Conservation (phyloP, 768 basidiomycete genomes). For the Lentinula raphanica region DNA sequence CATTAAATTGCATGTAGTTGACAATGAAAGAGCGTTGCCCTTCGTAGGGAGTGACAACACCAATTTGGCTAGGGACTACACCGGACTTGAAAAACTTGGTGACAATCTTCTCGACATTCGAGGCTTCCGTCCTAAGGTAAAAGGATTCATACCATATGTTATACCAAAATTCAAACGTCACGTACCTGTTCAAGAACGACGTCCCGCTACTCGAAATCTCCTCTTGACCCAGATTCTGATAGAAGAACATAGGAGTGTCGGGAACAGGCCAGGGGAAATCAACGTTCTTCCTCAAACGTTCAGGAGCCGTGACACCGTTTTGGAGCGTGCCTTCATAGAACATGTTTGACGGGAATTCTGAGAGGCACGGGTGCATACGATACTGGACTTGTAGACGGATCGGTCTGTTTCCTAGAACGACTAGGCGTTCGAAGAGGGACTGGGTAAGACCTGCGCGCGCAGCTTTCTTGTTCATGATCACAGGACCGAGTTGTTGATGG, state of each 20-base stretch:
- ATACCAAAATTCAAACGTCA: background rate
- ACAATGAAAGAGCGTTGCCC: slow-evolving; percentile 98
- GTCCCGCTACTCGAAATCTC: slow-evolving; percentile 99
- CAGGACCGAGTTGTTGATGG: slow-evolving; percentile 96
- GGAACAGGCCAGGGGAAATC: slow-evolving; percentile 99
- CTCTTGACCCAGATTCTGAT: slow-evolving; percentile 98
- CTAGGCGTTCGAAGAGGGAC: slow-evolving; percentile 95
- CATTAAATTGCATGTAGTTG: slow-evolving; percentile 99
- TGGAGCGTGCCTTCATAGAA: slow-evolving; percentile 99
- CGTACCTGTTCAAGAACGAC: slow-evolving; percentile 89
- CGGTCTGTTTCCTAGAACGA: slow-evolving; percentile 90
- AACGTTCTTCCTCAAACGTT: slow-evolving; percentile 94
- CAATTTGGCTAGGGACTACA: slow-evolving; percentile 91
- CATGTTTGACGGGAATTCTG: slow-evolving; percentile 99
- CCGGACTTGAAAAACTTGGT: slow-evolving; percentile 99
- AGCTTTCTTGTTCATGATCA: slow-evolving; percentile 99
- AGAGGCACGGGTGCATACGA: slow-evolving; percentile 99
- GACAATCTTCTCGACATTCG: slow-evolving; percentile 99
- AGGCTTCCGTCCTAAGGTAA: slow-evolving; percentile 80
- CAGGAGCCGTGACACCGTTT: slow-evolving; percentile 98
- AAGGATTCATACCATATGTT: slow-evolving; percentile 6
- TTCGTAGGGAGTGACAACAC: slow-evolving; percentile 98
- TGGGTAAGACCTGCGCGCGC: slow-evolving; percentile 98
- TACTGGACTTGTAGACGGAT: slow-evolving; percentile 99
- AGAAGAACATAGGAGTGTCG: slow-evolving; percentile 99